phyloP scores from a whole-genome alignment of 345 rosid genomes.

The Theobroma cacao region DNA sequence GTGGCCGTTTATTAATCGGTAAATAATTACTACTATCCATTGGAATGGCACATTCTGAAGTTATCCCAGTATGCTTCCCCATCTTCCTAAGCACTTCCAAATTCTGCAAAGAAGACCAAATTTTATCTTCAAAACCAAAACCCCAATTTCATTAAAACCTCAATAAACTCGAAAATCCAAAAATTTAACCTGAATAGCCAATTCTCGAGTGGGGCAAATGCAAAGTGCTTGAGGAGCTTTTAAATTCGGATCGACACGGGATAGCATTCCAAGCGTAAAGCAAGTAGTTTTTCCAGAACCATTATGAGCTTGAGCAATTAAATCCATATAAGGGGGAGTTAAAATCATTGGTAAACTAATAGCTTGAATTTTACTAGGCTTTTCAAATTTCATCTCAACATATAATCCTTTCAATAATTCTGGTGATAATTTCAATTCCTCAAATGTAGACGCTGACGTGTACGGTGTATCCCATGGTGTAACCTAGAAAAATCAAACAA shows the following conservation, averaged over 20 bases:
- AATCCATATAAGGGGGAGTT: conserved; percentile 77
- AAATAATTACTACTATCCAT: conserved; percentile 39
- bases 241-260: conserved; percentile 64
- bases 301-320: conserved; percentile 93
- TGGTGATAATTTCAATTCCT: conserved; percentile 72
- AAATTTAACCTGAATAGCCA: conserved; percentile 79
- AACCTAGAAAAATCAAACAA: conserved; percentile 43
- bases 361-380: conserved; percentile 96
- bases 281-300: conserved; percentile 99
- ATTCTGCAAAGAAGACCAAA: conserved; percentile 45
- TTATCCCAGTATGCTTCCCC: conserved; percentile 88
- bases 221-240: conserved; percentile 85
- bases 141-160: background rate
- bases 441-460: conserved; percentile 72
- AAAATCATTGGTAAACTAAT: conserved; percentile 91
- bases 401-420: conserved; percentile 88
- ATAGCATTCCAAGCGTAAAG: conserved; percentile 92
- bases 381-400: conserved; percentile 86
- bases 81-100: conserved; percentile 87
- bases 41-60: conserved; percentile 74
- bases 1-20: conserved; percentile 36
- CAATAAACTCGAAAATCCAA: background rate
- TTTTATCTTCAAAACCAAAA: background rate
- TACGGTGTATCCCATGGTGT: conserved; percentile 79
- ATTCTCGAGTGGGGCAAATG: conserved; percentile 91